These are phyloP conservation scores for Diospyros lotus DNA, from an alignment of 148 eudicot species.

Conservation along the genomic window DNA sequence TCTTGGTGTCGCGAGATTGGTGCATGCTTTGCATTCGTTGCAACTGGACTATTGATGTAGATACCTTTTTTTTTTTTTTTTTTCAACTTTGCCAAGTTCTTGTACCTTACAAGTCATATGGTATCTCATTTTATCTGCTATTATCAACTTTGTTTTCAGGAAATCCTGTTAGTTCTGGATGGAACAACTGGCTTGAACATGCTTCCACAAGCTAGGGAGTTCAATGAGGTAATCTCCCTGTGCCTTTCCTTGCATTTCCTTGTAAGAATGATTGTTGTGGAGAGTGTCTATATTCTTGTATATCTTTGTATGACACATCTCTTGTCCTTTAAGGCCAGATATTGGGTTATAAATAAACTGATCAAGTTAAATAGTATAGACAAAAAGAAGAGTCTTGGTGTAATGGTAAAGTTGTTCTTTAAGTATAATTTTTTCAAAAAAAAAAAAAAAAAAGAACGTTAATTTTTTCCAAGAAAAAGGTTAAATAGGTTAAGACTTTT, in stretches of 20 bases:
- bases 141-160: slow-evolving; percentile 38
- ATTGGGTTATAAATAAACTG: background rate
- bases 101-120: background rate
- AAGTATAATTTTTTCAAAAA: too few relatives aligned
- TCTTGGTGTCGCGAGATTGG: background rate
- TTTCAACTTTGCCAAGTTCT: background rate
- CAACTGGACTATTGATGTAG: background rate
- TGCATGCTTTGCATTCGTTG: background rate
- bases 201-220: slow-evolving; percentile 99
- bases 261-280: background rate
- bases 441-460: too few relatives aligned
- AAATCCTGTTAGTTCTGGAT: slow-evolving; percentile 88
- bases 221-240: slow-evolving; percentile 63
- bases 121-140: slow-evolving; percentile 1
- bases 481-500: background rate
- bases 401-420: too few relatives aligned
- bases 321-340: background rate
- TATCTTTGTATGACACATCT: background rate
- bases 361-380: background rate
- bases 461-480: too few relatives aligned
- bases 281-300: background rate
- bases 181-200: slow-evolving; percentile 99
- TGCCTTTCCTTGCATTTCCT: background rate
- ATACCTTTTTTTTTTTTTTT: background rate
- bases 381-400: too few relatives aligned